Base-by-base conservation (phyloP, 2,329 filamentous ascomycete species). In the Metarhizium brunneum region DNA sequence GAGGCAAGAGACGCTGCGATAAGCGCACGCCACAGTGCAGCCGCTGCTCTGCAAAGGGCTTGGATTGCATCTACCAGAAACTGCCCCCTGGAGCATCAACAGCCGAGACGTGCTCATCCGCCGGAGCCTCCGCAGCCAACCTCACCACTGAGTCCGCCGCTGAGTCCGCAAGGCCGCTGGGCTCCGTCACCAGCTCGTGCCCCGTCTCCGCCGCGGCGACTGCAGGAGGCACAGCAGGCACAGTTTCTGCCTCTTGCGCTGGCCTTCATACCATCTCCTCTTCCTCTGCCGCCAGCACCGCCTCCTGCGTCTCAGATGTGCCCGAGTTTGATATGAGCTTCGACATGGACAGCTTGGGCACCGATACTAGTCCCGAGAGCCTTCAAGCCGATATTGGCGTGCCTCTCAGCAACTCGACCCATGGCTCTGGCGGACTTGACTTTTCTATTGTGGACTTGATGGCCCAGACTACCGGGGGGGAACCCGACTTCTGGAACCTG, bases 1-100 rank as follows among this genome's bases (percentile, higher is more conserved):
- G 69, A 54, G 71, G 73, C 63, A 78, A 78, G 64, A 69, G 75
- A 52, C 70, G 74, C 57, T 78, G 75, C 64, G 74, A 78, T 62
- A 76, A 77, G 68, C 68, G 64, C 49, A 66, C 65, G 8, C 75
- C 75, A 16, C 64, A 66, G 49, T 77, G 74, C 62, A 69, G 69
- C 25, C 72, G 74, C 53, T 78, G 74, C 61, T 66, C 66, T 4
- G 69, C 68, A 61, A 75, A 73, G 64, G 68, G 69, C 18, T 67
- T 72, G 54, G 65, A 68, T 47, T 77, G 74, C 61, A 62, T 73
- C 32, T 77, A 78, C 56, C 69, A 70, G 63, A 68, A 65, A 55
- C 58, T 68, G 47, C 71, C 65, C 47, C 65, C 62, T 13, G 62
- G 61, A n/a, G 11, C 57, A 56, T 25, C 53, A 53, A 18, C 49